Evolutionary conservation across 2,329 filamentous ascomycete species (phyloP), one percentile per base, ranked within the genome.

Genomic region (Tympanopsis confertula): DNA sequence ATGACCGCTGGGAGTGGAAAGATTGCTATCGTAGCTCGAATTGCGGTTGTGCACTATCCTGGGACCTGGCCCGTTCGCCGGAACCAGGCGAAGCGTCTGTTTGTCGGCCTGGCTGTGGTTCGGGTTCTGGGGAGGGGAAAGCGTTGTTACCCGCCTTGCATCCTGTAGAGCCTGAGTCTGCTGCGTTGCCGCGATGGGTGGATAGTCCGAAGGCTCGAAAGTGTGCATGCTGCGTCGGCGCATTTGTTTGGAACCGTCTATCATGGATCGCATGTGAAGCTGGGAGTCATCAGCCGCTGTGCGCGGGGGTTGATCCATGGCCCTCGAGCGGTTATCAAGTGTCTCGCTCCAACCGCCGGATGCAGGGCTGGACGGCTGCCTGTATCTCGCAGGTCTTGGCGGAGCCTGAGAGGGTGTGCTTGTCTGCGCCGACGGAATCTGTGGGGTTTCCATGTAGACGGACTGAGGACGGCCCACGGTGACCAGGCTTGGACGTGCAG

Each of bases 211-310:
- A 50, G 61, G 59, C 56, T 74, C 68, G 42, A 71, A 58, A 14
- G 76, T 81, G 46, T 85, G 85, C 62, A 93, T 74, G 59, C 87
- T 95, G 46, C 87, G 78, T 52, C 87, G 77, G 48, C 87, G 73
- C 58, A 87, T 82, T 52, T 85, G 73, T 58, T 82, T 86, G 7
- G 78, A 73, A 24, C 82, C 70, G 19, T 89, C 86, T 14, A 73
- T 58, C n/a, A 62, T 55, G 19, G 66, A 56, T 39, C 68, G 65
- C 40, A 67, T 75, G 49, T 69, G 65, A 42, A 86, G 52, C 39
- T 78, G 72, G 53, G 78, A 74, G 48, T 91, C 85, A 56, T 93
- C 86, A 35, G 71, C 70, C 47, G 68, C 59, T 5, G 24, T n/a
- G n/a, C 24, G 24, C n/a, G 10, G 10, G 10, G 24, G 10, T 28